Evolutionary conservation across 352 stramenopile genomes (phyloP).

Genomic region (Globisporangium okanoganense): DNA sequence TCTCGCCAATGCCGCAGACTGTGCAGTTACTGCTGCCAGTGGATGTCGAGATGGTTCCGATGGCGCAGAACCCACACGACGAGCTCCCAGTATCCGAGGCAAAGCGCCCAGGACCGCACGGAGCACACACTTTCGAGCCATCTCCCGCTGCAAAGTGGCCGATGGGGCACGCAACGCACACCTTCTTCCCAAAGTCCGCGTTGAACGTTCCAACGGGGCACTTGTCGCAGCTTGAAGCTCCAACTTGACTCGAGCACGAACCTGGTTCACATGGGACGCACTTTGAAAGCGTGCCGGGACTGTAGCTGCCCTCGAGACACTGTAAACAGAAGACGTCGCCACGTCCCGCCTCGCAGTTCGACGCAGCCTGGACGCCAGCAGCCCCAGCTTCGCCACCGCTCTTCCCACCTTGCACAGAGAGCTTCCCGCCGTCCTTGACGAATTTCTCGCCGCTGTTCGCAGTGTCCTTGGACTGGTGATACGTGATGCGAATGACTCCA

Average conservation of each 20-base stretch:
- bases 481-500: conserved; percentile 56
- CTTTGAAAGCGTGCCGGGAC: conserved; percentile 42
- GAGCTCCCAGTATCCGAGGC: conserved; percentile 36
- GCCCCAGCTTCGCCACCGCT: conserved; percentile 56
- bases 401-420: conserved; percentile 39
- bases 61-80: conserved; percentile 47
- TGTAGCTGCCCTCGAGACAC: conserved; percentile 66
- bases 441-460: conserved; percentile 50
- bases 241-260: conserved; percentile 44
- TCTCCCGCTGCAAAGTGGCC: conserved; percentile 44
- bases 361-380: conserved; percentile 38
- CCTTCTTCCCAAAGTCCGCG: conserved; percentile 60
- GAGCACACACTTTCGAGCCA: conserved; percentile 49
- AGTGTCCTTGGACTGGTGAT: conserved; percentile 24
- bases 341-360: conserved; percentile 61
- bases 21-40: conserved; percentile 56
- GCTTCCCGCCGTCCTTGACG: conserved; percentile 45
- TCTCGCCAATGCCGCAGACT: conserved; percentile 73
- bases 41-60: conserved; percentile 51
- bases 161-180: conserved; percentile 52
- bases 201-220: conserved; percentile 65
- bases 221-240: conserved; percentile 39
- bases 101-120: conserved; percentile 59
- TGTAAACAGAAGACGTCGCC: conserved; percentile 64
- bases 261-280: conserved; percentile 72